Conservation (phyloP, 2,329 filamentous ascomycete genomes). For the Amesomyces nigricolor region DNA sequence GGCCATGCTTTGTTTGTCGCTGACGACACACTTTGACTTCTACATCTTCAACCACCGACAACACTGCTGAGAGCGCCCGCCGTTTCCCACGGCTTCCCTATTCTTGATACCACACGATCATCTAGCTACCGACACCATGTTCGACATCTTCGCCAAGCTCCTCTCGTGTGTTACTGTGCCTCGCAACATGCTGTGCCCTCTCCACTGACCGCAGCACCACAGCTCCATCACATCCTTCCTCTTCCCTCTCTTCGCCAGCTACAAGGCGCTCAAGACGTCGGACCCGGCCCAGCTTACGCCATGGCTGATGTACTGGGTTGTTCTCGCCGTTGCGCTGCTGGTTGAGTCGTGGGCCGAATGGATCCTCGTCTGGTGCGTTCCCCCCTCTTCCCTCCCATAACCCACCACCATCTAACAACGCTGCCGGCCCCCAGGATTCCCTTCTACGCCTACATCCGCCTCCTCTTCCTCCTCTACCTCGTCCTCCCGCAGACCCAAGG, state of each 20-base stretch:
- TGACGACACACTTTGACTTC: neutral
- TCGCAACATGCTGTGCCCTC: conserved; percentile 13
- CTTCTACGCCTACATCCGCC: conserved; percentile 87
- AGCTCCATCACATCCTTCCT: conserved; percentile 85
- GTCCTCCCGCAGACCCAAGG: conserved; percentile 97
- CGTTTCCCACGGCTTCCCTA: neutral
- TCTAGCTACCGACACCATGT: conserved; percentile 41
- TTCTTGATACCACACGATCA: neutral
- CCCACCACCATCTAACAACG: neutral
- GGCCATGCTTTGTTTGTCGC: neutral
- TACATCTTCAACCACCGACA: too few species aligned
- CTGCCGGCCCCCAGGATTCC: conserved; percentile 60
- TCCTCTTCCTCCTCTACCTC: conserved; percentile 84
- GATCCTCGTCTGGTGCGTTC: conserved; percentile 68
- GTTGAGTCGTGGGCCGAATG: conserved; percentile 85
- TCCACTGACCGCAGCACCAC: conserved; percentile 17
- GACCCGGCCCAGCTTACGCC: conserved; percentile 85
- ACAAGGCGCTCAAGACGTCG: conserved; percentile 91
- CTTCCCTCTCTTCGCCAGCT: conserved; percentile 93
- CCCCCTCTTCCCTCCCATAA: neutral
- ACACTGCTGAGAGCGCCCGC: too few species aligned
- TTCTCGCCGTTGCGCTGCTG: conserved; percentile 73
- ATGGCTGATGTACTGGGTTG: conserved; percentile 99
- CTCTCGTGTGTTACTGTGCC: conserved; percentile 58
- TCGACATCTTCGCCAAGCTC: conserved; percentile 70